These are phyloP conservation scores for Aspergillus nidulans DNA, from an alignment of 495 filamentous ascomycete genomes.

Conservation along the genomic window DNA sequence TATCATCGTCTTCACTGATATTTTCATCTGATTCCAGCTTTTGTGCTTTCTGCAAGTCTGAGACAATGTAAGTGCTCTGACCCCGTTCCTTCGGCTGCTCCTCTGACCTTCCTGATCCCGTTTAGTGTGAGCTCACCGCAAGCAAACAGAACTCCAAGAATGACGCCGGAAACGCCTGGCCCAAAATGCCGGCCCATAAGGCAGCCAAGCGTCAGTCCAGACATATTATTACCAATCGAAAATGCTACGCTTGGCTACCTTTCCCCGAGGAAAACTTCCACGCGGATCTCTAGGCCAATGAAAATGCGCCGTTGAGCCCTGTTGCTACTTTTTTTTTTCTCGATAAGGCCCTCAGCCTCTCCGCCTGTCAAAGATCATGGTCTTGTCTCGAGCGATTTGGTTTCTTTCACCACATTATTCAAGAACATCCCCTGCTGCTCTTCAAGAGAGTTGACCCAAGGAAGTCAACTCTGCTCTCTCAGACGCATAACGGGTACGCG, in stretches of 20 bases:
- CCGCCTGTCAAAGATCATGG: neutral
- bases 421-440: neutral
- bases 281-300: slow-evolving; percentile 10
- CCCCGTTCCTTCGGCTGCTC: neutral
- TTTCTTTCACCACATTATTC: neutral
- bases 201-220: neutral
- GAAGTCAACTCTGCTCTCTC: neutral
- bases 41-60: neutral
- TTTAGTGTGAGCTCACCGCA: slow-evolving; percentile 12
- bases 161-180: neutral
- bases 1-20: neutral
- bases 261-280: slow-evolving; percentile 5
- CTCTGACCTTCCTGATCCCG: slow-evolving; percentile 16
- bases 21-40: neutral
- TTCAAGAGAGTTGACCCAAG: neutral
- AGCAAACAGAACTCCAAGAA: neutral
- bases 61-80: neutral
- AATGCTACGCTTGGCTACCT: neutral
- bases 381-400: neutral
- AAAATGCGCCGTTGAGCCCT: neutral
- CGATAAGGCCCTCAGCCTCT: neutral
- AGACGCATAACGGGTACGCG: neutral
- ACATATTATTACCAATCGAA: slow-evolving; percentile 13
- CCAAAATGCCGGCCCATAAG: too few species aligned
- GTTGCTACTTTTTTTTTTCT: neutral